Evolutionary conservation across 192 early-diverging fungal species (phyloP), one percentile per base, ranked within the genome.

Genomic region (Coemansia sp.): DNA sequence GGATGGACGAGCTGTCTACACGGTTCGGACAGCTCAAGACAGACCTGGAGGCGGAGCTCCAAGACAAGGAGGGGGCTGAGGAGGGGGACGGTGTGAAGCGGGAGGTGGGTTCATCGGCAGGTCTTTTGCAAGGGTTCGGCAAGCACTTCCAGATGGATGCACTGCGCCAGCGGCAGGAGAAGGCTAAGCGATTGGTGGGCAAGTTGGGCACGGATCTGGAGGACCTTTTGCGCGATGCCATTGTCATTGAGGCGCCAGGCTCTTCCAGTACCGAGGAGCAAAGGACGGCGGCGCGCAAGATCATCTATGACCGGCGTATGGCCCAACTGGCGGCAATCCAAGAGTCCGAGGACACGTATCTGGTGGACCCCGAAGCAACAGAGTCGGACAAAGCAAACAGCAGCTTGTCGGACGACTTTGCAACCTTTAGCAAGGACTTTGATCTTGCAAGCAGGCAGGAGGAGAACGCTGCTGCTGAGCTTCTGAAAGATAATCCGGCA

Each of bases 271-370:
- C 77, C 2, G 64, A 70, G 59, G 72, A 80, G 59, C 72, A 80
- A 48, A 57, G 41, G 2, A 45, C 31, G 3, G 57, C 73, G 0
- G 77, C 77, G 3, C 67, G 71, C 28, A 75, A 68, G 40, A 62
- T 81, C 33, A 65, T 81, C 28, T 81, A 81, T 28, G 78, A 81
- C 59, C 60, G 78, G 5, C 64, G 69, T 23, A 81, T 75, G 73
- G 78, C 78, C 0, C 72, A 72, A 34, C 28, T 81, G 38, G 73
- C 73, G 6, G 59, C 65, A 3, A 64, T 75, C 31, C 64, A 67
- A 41, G 73, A 81, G 42, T 52, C 54, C 2, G 56, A 61, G 28
- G 59, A 47, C 59, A 81, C 78, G 8, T 81, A 65, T 58, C 54
- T 79, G 41, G 48, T 33, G 10, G 67, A 79, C 13, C 74, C 74